phyloP scores from a whole-genome alignment of 2,329 filamentous ascomycete species.

The Coniosporium tulheliwenetii region DNA sequence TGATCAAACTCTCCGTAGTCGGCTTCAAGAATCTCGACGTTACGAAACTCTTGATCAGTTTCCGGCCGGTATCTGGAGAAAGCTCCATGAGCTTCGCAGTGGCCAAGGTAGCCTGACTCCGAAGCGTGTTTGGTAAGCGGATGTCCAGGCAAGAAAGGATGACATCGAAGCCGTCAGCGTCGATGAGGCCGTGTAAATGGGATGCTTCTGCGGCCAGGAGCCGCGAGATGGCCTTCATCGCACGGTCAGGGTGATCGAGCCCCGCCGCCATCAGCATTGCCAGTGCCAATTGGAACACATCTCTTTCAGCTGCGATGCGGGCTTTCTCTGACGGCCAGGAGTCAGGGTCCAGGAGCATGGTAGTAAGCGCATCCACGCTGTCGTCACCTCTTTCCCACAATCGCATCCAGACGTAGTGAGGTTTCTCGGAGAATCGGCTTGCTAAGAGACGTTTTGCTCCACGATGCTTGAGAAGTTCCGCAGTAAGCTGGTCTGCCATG shows the following conservation, averaged over 20 bases:
- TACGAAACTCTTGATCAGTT: conserved; percentile 60
- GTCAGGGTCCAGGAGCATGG: conserved; percentile 23
- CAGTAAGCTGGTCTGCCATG: conserved; percentile 23
- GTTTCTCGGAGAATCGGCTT: conserved; percentile 17
- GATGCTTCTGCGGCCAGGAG: conserved; percentile 39
- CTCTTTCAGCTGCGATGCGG: conserved; percentile 32
- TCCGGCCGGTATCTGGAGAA: conserved; percentile 53
- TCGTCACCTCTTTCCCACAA: conserved; percentile 29
- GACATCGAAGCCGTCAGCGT: conserved; percentile 65
- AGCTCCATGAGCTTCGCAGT: conserved; percentile 73
- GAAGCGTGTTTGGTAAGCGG: conserved; percentile 55
- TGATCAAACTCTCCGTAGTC: conserved; percentile 75
- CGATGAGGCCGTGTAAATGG: conserved; percentile 45
- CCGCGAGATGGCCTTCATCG: conserved; percentile 44
- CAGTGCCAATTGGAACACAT: conserved; percentile 62
- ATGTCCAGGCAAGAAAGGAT: conserved; percentile 78
- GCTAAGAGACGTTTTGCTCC: conserved; percentile 25
- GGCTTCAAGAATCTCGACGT: conserved; percentile 53
- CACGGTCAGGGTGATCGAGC: conserved; percentile 50
- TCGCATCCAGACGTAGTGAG: conserved; percentile 26
- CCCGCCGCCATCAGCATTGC: conserved; percentile 84
- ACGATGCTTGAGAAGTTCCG: conserved; percentile 16
- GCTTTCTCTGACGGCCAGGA: conserved; percentile 24
- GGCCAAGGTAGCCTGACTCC: conserved; percentile 68
- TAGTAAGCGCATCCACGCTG: conserved; percentile 26